Conservation (phyloP, 768 basidiomycete species). For the Nevesoporus exiguus region DNA sequence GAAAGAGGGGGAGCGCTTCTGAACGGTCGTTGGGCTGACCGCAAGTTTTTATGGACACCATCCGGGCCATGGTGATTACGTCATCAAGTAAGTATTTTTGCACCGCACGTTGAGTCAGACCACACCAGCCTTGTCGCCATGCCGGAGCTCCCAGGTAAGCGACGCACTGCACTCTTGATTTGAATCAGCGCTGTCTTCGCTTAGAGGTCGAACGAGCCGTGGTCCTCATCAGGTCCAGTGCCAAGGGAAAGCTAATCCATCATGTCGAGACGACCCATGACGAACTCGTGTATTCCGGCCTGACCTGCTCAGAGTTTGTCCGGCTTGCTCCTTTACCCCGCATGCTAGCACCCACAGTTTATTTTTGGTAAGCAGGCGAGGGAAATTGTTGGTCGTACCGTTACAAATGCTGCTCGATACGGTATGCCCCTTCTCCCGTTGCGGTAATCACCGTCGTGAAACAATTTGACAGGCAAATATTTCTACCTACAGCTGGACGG, state of each 20-base stretch:
- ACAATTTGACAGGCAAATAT: conserved; percentile 45
- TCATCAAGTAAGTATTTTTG: no score
- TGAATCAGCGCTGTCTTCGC: background rate
- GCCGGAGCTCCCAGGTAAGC: conserved; percentile 36
- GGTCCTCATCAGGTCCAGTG: conserved; percentile 49
- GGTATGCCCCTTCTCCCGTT: conserved; percentile 33
- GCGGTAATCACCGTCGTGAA: background rate
- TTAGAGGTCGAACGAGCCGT: conserved; percentile 72
- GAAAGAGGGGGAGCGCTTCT: background rate
- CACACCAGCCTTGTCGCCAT: background rate
- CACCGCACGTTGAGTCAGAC: no score
- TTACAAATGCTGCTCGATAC: conserved; percentile 50
- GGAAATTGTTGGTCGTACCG: conserved; percentile 48
- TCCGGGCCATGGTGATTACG: background rate
- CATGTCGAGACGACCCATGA: conserved; percentile 59
- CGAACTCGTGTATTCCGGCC: conserved; percentile 57
- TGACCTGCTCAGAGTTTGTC: conserved; percentile 61
- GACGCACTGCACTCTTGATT: background rate
- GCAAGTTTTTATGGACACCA: conserved; percentile 3
- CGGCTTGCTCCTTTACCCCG: conserved; percentile 19
- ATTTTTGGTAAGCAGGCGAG: conserved; percentile 39
- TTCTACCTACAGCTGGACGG: conserved; percentile 67
- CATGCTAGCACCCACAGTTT: conserved; percentile 3
- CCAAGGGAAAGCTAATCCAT: conserved; percentile 49
- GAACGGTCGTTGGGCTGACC: background rate